phyloP scores from a whole-genome alignment of 768 basidiomycete species.

The Exsudoporus frostii region DNA sequence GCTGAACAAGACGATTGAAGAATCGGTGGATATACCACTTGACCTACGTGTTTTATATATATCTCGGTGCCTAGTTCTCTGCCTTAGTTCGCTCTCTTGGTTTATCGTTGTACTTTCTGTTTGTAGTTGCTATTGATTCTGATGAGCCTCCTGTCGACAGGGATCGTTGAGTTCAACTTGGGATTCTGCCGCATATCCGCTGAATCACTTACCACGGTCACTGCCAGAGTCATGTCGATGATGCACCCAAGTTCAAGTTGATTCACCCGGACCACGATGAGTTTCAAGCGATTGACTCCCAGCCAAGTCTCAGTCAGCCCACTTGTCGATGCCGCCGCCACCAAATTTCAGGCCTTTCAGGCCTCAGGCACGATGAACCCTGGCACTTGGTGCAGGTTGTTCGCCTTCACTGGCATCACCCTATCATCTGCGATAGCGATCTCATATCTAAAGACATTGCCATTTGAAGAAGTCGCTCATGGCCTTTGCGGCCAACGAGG shows the following conservation, averaged over 20 bases:
- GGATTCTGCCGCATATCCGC: too few relatives aligned
- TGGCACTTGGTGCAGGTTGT: background rate
- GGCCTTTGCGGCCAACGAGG: slow-evolving; percentile 6
- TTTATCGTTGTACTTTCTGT: background rate
- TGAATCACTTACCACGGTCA: too few relatives aligned
- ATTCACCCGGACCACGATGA: too few relatives aligned
- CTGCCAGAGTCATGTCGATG: too few relatives aligned
- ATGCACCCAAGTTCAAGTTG: too few relatives aligned
- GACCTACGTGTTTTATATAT: background rate
- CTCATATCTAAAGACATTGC: background rate
- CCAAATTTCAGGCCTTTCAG: background rate
- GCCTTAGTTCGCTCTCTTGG: too few relatives aligned
- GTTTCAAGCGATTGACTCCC: too few relatives aligned
- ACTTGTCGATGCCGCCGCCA: too few relatives aligned
- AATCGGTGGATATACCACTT: background rate
- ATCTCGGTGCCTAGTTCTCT: background rate
- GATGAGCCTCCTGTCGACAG: background rate
- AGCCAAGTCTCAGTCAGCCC: too few relatives aligned
- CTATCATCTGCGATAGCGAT: background rate
- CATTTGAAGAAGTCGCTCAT: background rate
- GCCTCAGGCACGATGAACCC: background rate
- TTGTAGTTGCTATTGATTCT: background rate
- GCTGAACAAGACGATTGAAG: background rate
- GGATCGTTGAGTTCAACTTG: too few relatives aligned
- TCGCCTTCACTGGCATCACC: too few relatives aligned